phyloP scores from a whole-genome alignment of 768 basidiomycete species.

The Boletus edulis region DNA sequence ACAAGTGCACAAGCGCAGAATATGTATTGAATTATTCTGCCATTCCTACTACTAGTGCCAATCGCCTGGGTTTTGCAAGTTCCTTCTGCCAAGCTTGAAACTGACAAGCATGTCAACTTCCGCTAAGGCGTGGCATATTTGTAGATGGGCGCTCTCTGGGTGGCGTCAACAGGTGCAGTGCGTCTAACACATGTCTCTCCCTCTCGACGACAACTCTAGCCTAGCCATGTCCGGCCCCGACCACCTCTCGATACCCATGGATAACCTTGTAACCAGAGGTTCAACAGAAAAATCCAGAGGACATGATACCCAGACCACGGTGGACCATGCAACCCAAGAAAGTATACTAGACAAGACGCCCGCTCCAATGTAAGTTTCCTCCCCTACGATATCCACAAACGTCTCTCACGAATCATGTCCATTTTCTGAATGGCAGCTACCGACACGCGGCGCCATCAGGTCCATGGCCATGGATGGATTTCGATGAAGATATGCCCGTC shows the following conservation, averaged over 20 bases:
- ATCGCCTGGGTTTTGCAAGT: too few relatives aligned
- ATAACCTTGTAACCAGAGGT: neutral
- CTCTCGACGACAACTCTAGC: neutral
- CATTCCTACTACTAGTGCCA: too few relatives aligned
- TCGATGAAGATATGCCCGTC: slow-evolving; percentile 26
- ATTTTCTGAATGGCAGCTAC: slow-evolving; percentile 18
- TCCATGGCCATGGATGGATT: slow-evolving; percentile 44
- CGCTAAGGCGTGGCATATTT: neutral
- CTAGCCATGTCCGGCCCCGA: slow-evolving; percentile 12
- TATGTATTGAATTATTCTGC: too few relatives aligned
- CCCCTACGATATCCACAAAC: neutral
- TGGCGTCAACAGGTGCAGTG: neutral
- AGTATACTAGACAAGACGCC: slow-evolving; percentile 15
- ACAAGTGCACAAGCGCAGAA: too few relatives aligned
- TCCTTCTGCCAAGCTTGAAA: too few relatives aligned
- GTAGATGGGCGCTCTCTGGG: slow-evolving; percentile 2
- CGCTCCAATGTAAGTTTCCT: slow-evolving; percentile 19
- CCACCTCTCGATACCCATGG: slow-evolving; percentile 22
- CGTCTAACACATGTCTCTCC: neutral
- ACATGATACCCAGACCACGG: neutral
- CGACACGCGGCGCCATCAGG: slow-evolving; percentile 40
- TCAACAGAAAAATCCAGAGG: neutral
- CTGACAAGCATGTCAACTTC: too few relatives aligned
- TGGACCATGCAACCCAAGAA: neutral
- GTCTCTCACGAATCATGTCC: neutral